phyloP scores from a whole-genome alignment of 768 basidiomycete genomes.

The Omphalotus guepiniiformis region DNA sequence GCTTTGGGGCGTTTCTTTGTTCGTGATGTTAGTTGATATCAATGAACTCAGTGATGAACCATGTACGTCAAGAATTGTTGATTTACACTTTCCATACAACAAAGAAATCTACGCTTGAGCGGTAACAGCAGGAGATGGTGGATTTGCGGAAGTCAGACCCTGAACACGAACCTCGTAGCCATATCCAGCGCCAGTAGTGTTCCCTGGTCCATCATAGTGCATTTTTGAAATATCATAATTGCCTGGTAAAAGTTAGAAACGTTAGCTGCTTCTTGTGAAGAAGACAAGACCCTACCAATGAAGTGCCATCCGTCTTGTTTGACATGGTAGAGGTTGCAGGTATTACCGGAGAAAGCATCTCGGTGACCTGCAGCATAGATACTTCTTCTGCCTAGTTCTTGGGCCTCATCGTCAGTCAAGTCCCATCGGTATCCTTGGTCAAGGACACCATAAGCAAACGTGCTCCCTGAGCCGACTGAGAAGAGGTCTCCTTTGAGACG shows the following conservation, averaged over 20 bases:
- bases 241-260: constrained; percentile 40
- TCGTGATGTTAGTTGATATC: neutral
- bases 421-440: constrained; percentile 97
- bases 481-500: constrained; percentile 96
- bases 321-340: constrained; percentile 94
- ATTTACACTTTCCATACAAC: neutral
- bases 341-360: constrained; percentile 94
- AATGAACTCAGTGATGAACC: neutral
- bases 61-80: neutral
- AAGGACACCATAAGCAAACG: constrained; percentile 97
- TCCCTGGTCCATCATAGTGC: constrained; percentile 86
- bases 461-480: constrained; percentile 97
- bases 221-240: constrained; percentile 89
- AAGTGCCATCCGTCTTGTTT: constrained; percentile 95
- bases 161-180: constrained; percentile 73
- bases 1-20: constrained; percentile 21
- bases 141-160: constrained; percentile 50
- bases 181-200: constrained; percentile 66
- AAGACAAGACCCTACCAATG: constrained; percentile 56
- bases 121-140: constrained; percentile 30
- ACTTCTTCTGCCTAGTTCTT: constrained; percentile 88
- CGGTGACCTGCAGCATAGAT: constrained; percentile 98
- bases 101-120: constrained; percentile 3
- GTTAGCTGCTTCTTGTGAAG: constrained; percentile 1
- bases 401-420: constrained; percentile 86